phyloP scores from a whole-genome alignment of 164 flowering plant genomes.

The Kingdonia uniflora region DNA sequence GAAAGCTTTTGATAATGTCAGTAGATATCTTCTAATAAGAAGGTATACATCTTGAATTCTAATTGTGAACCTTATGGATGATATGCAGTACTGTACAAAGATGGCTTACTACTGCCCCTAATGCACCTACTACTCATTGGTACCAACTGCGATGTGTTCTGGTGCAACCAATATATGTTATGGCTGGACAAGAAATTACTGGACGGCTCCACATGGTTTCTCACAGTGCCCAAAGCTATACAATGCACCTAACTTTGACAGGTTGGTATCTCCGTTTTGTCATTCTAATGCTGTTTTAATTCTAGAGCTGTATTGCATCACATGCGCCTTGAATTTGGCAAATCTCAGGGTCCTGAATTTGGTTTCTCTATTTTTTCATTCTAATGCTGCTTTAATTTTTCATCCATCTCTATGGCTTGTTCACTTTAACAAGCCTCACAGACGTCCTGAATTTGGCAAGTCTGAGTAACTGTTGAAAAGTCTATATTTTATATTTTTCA shows the following conservation, averaged over 20 bases:
- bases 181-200: slow-evolving; percentile 97
- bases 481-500: background rate
- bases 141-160: slow-evolving; percentile 95
- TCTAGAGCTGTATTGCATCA: too few species aligned
- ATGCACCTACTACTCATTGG: slow-evolving; percentile 98
- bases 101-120: slow-evolving; percentile 96
- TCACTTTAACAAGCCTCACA: too few species aligned
- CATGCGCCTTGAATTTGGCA: too few species aligned
- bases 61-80: background rate
- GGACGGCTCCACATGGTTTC: slow-evolving; percentile 84
- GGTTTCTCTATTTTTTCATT: too few species aligned
- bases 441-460: too few species aligned
- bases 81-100: slow-evolving; percentile 65
- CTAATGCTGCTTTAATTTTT: too few species aligned
- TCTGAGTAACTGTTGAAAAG: too few species aligned
- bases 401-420: too few species aligned
- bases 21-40: too few species aligned
- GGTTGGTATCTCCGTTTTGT: slow-evolving; percentile 31
- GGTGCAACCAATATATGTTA: slow-evolving; percentile 84
- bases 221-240: slow-evolving; percentile 94
- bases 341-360: too few species aligned
- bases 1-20: too few species aligned
- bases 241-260: slow-evolving; percentile 73
- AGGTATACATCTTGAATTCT: background rate
- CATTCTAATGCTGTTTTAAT: too few species aligned